A percentile compares a stretch with the other conserved stretches of the same genome.
These are phyloP conservation scores for Massospora cicadina DNA, from an alignment of 371 early-diverging fungal genomes.

Conservation along the genomic window DNA sequence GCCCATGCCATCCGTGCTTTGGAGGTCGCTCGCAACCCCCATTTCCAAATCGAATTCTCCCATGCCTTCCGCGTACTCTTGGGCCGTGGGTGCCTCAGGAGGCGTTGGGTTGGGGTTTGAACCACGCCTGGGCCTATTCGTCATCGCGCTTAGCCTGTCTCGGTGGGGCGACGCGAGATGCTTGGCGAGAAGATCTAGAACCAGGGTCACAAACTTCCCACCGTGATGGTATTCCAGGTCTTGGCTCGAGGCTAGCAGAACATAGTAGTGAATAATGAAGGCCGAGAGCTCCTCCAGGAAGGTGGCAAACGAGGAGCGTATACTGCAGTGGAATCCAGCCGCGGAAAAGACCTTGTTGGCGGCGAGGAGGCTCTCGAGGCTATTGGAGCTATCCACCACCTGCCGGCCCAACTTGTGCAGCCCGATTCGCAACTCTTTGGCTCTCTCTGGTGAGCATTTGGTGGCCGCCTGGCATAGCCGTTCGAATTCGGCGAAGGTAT, in stretches of 20 bases:
- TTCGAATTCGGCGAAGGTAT: not conserved
- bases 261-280: slow-evolving; percentile 4
- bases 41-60: not conserved
- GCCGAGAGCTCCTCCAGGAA: slow-evolving; percentile 4
- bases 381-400: not conserved
- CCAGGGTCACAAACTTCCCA: not conserved
- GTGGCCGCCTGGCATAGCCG: not conserved
- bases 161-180: not conserved
- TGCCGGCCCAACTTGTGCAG: not conserved
- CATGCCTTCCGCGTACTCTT: not conserved
- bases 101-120: not conserved
- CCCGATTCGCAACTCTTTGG: not conserved
- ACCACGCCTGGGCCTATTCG: not conserved
- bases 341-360: not conserved
- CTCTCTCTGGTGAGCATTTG: not conserved
- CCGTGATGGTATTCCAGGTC: not conserved
- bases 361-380: not conserved
- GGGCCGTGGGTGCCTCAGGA: not conserved
- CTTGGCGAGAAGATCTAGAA: not conserved
- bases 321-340: not conserved
- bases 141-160: not conserved
- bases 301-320: not conserved
- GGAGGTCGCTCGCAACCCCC: not conserved
- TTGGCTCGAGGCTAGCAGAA: not conserved
- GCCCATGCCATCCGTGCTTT: not conserved